phyloP scores from a whole-genome alignment of 2,329 filamentous ascomycete genomes.

The Talaromyces rugulosus region DNA sequence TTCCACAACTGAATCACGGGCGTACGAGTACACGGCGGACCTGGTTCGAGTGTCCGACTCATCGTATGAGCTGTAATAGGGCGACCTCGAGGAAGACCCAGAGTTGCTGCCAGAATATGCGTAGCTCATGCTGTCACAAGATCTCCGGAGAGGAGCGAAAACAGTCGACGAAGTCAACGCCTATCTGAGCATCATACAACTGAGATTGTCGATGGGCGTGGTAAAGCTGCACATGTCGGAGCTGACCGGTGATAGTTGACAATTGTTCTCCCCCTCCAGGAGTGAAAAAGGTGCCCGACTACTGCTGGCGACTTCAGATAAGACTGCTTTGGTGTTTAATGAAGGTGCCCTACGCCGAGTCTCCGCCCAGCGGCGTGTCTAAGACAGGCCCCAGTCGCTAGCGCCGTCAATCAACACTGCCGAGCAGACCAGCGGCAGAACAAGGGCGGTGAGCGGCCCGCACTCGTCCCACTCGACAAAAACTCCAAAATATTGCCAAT shows the following conservation, averaged over 20 bases:
- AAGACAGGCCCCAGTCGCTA: background rate
- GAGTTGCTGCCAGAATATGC: constrained; percentile 25
- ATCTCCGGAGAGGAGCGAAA: background rate
- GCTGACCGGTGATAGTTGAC: background rate
- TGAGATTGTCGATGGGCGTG: background rate
- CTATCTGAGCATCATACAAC: constrained; percentile 7
- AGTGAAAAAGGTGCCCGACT: background rate
- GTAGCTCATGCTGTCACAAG: constrained; percentile 27
- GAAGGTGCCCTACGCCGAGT: background rate
- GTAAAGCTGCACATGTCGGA: background rate
- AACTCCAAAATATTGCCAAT: constrained; percentile 12
- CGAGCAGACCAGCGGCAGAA: constrained; percentile 6
- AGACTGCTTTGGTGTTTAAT: background rate
- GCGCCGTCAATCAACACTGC: background rate
- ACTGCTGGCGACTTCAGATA: background rate
- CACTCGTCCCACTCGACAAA: constrained; percentile 11
- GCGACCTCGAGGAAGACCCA: constrained; percentile 23
- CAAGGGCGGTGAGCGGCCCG: constrained; percentile 3
- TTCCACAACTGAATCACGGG: constrained; percentile 21
- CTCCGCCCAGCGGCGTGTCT: background rate
- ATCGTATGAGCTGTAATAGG: constrained; percentile 14
- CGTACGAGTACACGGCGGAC: constrained; percentile 18
- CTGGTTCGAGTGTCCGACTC: constrained; percentile 13
- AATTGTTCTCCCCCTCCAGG: background rate
- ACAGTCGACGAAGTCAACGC: background rate